A percentile compares a stretch with the other conserved stretches of the same genome.
Conservation (phyloP, 2,329 filamentous ascomycete genomes). For the Hypoxylon sp. region DNA sequence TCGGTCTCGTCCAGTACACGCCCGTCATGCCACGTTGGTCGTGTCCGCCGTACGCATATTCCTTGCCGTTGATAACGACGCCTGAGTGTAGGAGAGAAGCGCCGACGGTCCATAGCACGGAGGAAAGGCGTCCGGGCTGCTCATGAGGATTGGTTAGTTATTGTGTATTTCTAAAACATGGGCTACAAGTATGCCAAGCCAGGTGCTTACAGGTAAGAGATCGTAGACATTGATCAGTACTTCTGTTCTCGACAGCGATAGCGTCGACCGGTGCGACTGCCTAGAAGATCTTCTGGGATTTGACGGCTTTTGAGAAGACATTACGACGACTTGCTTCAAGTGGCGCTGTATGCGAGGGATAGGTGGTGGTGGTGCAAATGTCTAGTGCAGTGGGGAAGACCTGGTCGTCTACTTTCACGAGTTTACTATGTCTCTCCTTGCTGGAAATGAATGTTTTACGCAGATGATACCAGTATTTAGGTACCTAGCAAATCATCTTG, state of each 20-base stretch:
- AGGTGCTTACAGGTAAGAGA: constrained; percentile 71
- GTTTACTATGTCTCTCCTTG: constrained; percentile 3
- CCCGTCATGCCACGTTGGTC: constrained; percentile 76
- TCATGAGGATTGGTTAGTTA: constrained; percentile 16
- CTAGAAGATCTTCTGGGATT: constrained; percentile 50
- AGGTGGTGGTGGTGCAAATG: constrained; percentile 2
- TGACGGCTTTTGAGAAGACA: constrained; percentile 60
- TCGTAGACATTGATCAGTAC: constrained; percentile 84
- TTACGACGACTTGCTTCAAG: constrained; percentile 48
- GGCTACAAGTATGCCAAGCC: not conserved
- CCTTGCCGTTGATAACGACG: constrained; percentile 81
- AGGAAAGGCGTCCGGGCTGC: constrained; percentile 79
- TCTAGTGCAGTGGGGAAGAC: constrained; percentile 16
- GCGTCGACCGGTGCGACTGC: constrained; percentile 69
- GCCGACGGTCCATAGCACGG: constrained; percentile 81
- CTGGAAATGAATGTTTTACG: constrained; percentile 7
- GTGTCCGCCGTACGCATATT: constrained; percentile 90
- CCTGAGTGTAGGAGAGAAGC: constrained; percentile 84
- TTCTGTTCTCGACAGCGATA: constrained; percentile 78
- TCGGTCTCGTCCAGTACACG: constrained; percentile 84
- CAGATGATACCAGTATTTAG: constrained; percentile 17
- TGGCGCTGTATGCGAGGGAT: constrained; percentile 5
- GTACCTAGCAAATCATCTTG: constrained; percentile 24
- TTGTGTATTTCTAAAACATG: constrained; percentile 2
- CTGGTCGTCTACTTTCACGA: constrained; percentile 12